Base-by-base conservation (phyloP, 768 basidiomycete genomes). In the Termitomyces sp. region DNA sequence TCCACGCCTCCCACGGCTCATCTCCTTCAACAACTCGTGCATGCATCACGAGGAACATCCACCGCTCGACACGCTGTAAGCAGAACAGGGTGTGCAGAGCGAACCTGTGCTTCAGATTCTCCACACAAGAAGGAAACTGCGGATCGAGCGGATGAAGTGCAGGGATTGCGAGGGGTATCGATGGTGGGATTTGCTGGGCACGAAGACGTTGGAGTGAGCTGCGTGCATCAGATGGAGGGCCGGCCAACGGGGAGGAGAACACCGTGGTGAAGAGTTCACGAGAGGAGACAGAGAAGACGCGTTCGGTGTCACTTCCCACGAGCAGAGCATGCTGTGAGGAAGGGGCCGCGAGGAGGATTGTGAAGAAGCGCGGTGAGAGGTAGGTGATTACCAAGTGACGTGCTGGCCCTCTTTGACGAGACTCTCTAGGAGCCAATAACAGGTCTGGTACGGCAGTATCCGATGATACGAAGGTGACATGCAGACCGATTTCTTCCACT, bases 1-100 rank as follows among this genome's bases (percentile, higher is more conserved):
- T 67, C 85, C 83, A 80, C 46, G 70, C 65, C 32, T 62, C 65
- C 84, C 84, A 86, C 6, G 84, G 83, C 64, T 86, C 85, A 26
- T 74, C 65, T 1, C 82, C 83, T 13, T 59, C 61, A 0, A 86
- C 80, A 43, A 82, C 75, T 48, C 81, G 69, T 18, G 82, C 86
- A 0, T 71, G 62, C 6, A 67, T 60, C 3, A 68, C 24, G 0
- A 57, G 46, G 60, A 81, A 85, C 1, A 52, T 38, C 36, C 51
- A 52, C 11, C 36, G 51, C 18, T 40, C 36, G 16, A 52, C 5
- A 26, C 24, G 36, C 16, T 38, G 24, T 6, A 52, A 18, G 24
- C 26, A 6, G 13, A 52, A 52, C 14, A 52, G 36, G 9, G 36
- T 28, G 16, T 18, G 51, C 26, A 52, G 36, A 38, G 24, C 36